These are phyloP conservation scores for Fusarium sp. DNA, from an alignment of 2,329 filamentous ascomycete species.

Conservation along the genomic window DNA sequence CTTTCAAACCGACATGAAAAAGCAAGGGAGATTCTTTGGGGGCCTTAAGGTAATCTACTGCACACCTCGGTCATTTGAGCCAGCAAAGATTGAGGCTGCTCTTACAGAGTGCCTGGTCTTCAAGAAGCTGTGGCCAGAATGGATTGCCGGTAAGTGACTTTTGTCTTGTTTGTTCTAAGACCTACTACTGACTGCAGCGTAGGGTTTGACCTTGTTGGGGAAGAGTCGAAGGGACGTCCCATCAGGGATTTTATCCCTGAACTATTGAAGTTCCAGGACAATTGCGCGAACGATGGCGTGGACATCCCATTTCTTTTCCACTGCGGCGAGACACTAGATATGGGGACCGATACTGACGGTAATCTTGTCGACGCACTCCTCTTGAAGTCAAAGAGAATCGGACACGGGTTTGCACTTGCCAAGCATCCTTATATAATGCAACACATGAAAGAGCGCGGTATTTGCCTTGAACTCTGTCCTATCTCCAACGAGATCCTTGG, in stretches of 20 bases:
- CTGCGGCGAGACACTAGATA: slow-evolving; percentile 78
- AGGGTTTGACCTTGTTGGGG: slow-evolving; percentile 78
- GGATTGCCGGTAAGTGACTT: slow-evolving; percentile 69
- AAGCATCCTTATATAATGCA: slow-evolving; percentile 75
- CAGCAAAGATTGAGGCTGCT: slow-evolving; percentile 59
- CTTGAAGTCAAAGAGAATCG: slow-evolving; percentile 75
- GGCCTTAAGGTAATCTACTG: slow-evolving; percentile 79
- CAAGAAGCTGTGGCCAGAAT: slow-evolving; percentile 65
- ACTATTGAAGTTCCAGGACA: slow-evolving; percentile 65
- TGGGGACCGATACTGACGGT: slow-evolving; percentile 71
- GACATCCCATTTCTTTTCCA: slow-evolving; percentile 80
- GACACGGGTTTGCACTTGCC: slow-evolving; percentile 77
- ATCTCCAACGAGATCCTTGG: slow-evolving; percentile 82
- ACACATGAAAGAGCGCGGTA: slow-evolving; percentile 69
- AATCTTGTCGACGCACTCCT: slow-evolving; percentile 77
- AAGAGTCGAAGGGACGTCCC: slow-evolving; percentile 71
- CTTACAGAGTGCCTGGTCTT: slow-evolving; percentile 71
- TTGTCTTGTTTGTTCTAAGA: background rate
- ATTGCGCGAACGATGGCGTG: slow-evolving; percentile 60
- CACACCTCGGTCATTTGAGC: slow-evolving; percentile 70
- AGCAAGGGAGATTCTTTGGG: slow-evolving; percentile 60
- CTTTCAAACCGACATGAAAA: slow-evolving; percentile 55
- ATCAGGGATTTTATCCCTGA: slow-evolving; percentile 66
- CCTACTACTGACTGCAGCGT: background rate
- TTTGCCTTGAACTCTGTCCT: slow-evolving; percentile 81